These are phyloP conservation scores for Chrysoporthe puriensis DNA, from an alignment of 2,329 filamentous ascomycete genomes.

Conservation along the genomic window DNA sequence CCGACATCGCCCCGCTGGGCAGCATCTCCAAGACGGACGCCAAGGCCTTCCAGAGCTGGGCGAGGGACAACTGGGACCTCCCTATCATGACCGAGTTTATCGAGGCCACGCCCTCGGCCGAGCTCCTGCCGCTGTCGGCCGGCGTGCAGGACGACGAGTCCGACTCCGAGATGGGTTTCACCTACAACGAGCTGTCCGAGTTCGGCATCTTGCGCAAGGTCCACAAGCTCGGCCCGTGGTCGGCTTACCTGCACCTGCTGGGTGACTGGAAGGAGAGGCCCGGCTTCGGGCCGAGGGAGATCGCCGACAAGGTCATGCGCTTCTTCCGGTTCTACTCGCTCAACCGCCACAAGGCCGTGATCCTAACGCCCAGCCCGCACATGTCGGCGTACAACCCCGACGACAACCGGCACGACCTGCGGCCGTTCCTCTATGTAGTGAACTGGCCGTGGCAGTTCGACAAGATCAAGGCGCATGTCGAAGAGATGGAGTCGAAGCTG, in stretches of 20 bases:
- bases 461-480: slow-evolving; percentile 45
- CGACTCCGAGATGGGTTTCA: slow-evolving; percentile 48
- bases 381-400: slow-evolving; percentile 43
- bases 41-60: slow-evolving; percentile 66
- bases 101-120: slow-evolving; percentile 58
- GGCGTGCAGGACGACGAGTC: slow-evolving; percentile 46
- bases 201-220: slow-evolving; percentile 47
- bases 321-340: slow-evolving; percentile 59
- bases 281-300: slow-evolving; percentile 39
- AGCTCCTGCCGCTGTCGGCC: slow-evolving; percentile 48
- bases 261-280: slow-evolving; percentile 42
- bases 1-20: slow-evolving; percentile 61
- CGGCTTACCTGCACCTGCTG: slow-evolving; percentile 44
- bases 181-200: slow-evolving; percentile 45
- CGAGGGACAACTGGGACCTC: slow-evolving; percentile 57
- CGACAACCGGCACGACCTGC: slow-evolving; percentile 45
- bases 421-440: slow-evolving; percentile 47
- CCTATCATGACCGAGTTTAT: slow-evolving; percentile 68
- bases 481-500: slow-evolving; percentile 38
- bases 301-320: slow-evolving; percentile 48
- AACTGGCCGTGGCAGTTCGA: slow-evolving; percentile 46
- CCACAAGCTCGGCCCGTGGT: slow-evolving; percentile 47
- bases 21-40: slow-evolving; percentile 64
- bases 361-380: slow-evolving; percentile 61
- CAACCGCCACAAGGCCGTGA: slow-evolving; percentile 68